A percentile compares a stretch with the other conserved stretches of the same genome.
phyloP scores from a whole-genome alignment of 352 stramenopile species.

The Phytophthora citricola region DNA sequence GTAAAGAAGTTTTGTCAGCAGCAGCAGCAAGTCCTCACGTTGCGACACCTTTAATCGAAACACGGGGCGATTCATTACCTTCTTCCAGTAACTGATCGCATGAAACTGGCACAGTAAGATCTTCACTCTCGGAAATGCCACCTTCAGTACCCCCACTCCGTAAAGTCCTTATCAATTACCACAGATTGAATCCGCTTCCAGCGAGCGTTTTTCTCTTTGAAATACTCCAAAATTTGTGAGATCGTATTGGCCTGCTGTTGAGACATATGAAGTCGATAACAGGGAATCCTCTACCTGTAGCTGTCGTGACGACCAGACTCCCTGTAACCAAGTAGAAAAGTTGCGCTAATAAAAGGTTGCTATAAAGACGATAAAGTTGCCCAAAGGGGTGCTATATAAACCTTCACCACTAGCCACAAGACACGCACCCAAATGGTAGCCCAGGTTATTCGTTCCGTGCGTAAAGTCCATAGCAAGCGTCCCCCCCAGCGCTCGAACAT shows the following conservation, averaged over 20 bases:
- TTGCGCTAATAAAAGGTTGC: background rate
- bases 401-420: too few relatives aligned
- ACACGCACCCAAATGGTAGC: slow-evolving; percentile 25
- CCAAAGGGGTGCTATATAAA: background rate
- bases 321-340: background rate
- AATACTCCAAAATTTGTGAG: background rate
- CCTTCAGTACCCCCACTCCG: background rate
- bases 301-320: background rate
- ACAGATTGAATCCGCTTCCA: background rate
- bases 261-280: background rate
- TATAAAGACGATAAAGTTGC: background rate
- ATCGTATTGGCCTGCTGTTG: background rate
- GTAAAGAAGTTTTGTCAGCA: slow-evolving; percentile 19
- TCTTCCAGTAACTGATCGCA: slow-evolving; percentile 24
- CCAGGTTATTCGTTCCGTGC: slow-evolving; percentile 31
- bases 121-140: slow-evolving; percentile 6
- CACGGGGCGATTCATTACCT: slow-evolving; percentile 7
- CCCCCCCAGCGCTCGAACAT: slow-evolving; percentile 26
- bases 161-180: background rate
- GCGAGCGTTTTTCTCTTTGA: background rate
- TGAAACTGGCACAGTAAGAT: slow-evolving; percentile 31
- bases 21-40: background rate
- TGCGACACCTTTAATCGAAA: slow-evolving; percentile 23
- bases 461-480: slow-evolving; percentile 37
- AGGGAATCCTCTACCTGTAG: background rate